phyloP scores from a whole-genome alignment of 2,329 filamentous ascomycete genomes.

The Epichloe sibirici region DNA sequence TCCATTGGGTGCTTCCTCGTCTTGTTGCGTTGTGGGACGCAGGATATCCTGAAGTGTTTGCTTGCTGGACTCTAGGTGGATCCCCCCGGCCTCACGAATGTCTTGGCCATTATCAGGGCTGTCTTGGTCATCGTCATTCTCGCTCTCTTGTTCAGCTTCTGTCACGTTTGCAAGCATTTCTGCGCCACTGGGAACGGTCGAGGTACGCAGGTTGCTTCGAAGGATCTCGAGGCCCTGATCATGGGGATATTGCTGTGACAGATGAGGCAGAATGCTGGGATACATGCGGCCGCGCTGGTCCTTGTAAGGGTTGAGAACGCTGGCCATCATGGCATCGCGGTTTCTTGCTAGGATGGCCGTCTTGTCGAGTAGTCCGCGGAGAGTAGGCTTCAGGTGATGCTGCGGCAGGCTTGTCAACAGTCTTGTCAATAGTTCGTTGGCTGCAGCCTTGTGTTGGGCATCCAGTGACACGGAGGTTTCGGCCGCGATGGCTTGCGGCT shows the following conservation, averaged over 20 bases:
- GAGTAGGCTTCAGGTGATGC: slow-evolving; percentile 52
- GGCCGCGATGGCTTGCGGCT: slow-evolving; percentile 22
- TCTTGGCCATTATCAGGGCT: slow-evolving; percentile 10
- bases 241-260: slow-evolving; percentile 52
- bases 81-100: background rate
- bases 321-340: slow-evolving; percentile 65
- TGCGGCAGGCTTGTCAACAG: slow-evolving; percentile 54
- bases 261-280: slow-evolving; percentile 68
- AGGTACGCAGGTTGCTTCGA: slow-evolving; percentile 42
- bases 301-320: slow-evolving; percentile 66
- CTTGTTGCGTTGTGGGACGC: slow-evolving; percentile 11
- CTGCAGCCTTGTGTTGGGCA: slow-evolving; percentile 40
- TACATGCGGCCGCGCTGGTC: slow-evolving; percentile 50
- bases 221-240: slow-evolving; percentile 61
- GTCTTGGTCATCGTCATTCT: slow-evolving; percentile 25
- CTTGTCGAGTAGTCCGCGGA: slow-evolving; percentile 67
- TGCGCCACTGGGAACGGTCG: slow-evolving; percentile 14
- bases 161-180: slow-evolving; percentile 17
- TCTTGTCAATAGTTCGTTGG: slow-evolving; percentile 47
- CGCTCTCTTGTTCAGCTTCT: slow-evolving; percentile 27
- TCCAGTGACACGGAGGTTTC: slow-evolving; percentile 24
- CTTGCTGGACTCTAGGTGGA: background rate
- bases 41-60: slow-evolving; percentile 4
- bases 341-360: slow-evolving; percentile 61
- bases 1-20: slow-evolving; percentile 9